These are phyloP conservation scores for Kwoniella newhampshirensis DNA, from an alignment of 768 basidiomycete genomes.

Conservation along the genomic window DNA sequence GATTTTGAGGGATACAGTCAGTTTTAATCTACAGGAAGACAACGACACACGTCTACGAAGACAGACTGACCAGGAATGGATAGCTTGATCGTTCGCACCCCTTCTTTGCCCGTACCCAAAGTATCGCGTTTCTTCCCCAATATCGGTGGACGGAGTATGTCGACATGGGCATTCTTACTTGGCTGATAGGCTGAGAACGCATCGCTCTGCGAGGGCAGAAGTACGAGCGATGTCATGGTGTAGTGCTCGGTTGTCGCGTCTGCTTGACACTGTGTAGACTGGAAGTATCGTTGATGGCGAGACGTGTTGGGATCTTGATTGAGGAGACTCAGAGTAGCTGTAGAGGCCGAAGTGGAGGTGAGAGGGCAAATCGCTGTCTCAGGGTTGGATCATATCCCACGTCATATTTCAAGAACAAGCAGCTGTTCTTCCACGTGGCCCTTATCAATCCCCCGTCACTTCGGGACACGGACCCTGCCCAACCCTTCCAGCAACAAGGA, in stretches of 20 bases:
- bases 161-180: conserved; percentile 36
- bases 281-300: too few species aligned
- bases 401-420: not conserved
- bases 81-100: conserved; percentile 22
- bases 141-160: conserved; percentile 26
- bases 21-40: not conserved
- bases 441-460: too few species aligned
- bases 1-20: not conserved
- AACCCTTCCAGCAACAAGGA: too few species aligned
- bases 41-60: not conserved
- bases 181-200: conserved; percentile 37
- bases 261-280: too few species aligned
- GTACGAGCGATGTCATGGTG: conserved; percentile 19
- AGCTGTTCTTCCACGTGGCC: not conserved
- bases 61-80: conserved; percentile 10
- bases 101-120: conserved; percentile 14
- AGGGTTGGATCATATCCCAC: too few species aligned
- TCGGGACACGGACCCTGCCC: too few species aligned
- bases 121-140: conserved; percentile 13
- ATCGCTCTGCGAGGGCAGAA: conserved; percentile 11
- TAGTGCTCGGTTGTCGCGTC: too few species aligned
- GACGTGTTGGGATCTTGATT: not conserved
- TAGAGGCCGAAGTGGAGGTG: conserved; percentile 12
- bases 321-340: not conserved
- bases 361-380: too few species aligned